Percentiles rank a stretch among this genome's conserved stretches.
Conservation (phyloP, 2,329 filamentous ascomycete species). For the Ophiostoma quercus region DNA sequence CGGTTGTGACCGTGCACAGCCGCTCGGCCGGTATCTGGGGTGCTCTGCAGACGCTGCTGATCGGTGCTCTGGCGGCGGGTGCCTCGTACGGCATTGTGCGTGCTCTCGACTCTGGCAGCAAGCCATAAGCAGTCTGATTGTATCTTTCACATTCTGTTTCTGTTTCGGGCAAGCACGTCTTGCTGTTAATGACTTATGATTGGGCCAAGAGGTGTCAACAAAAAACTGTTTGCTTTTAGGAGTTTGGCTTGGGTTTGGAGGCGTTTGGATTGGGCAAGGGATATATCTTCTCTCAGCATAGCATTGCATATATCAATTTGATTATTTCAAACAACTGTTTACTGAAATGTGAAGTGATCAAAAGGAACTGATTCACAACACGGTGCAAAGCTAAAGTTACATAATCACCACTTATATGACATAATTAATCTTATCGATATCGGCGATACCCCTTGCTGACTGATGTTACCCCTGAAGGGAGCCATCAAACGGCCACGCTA, state of each 20-base stretch:
- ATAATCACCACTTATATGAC: neutral
- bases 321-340: neutral
- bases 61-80: slow-evolving; percentile 61
- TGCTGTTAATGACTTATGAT: slow-evolving; percentile 2
- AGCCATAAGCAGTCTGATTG: slow-evolving; percentile 6
- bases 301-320: slow-evolving; percentile 3
- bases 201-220: neutral
- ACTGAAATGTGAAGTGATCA: too few relatives aligned
- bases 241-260: neutral
- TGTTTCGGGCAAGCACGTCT: neutral
- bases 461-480: neutral
- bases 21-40: slow-evolving; percentile 52
- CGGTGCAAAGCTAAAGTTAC: neutral
- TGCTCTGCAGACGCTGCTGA: slow-evolving; percentile 58
- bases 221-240: neutral
- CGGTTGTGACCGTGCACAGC: slow-evolving; percentile 48
- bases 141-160: too few relatives aligned
- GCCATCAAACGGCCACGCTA: neutral
- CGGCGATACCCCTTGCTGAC: slow-evolving; percentile 2
- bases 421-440: neutral
- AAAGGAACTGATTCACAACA: too few relatives aligned
- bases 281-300: neutral
- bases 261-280: slow-evolving; percentile 5
- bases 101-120: slow-evolving; percentile 42
- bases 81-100: slow-evolving; percentile 60